phyloP scores from a whole-genome alignment of 495 filamentous ascomycete species.

The Beverwykella pulmonaria region DNA sequence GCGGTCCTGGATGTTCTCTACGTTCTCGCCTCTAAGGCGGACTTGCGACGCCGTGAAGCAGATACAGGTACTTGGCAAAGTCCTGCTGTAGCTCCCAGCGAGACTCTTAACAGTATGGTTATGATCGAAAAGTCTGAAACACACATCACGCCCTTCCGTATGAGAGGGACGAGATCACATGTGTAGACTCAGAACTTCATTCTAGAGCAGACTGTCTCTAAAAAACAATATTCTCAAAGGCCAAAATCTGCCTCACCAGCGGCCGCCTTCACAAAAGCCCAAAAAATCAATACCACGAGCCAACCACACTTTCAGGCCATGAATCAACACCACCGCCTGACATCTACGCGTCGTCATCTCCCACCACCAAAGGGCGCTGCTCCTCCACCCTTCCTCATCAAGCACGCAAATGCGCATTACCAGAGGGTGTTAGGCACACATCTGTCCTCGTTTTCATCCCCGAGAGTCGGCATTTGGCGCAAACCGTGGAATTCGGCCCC shows the following conservation, averaged over 20 bases:
- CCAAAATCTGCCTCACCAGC: background rate
- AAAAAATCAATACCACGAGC: background rate
- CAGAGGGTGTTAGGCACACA: background rate
- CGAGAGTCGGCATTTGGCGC: background rate
- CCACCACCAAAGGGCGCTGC: background rate
- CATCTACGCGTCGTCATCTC: background rate
- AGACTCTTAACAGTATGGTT: too few species aligned
- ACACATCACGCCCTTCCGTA: background rate
- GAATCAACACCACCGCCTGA: background rate
- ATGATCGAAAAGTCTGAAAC: too few species aligned
- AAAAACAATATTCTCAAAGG: background rate
- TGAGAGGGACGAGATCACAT: background rate
- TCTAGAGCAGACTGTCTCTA: background rate
- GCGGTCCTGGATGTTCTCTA: too few species aligned
- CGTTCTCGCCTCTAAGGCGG: too few species aligned
- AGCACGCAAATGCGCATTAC: background rate
- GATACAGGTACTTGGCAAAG: too few species aligned
- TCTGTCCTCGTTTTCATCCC: background rate
- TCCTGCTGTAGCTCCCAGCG: too few species aligned
- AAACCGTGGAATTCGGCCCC: conserved; percentile 5
- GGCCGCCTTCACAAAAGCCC: background rate
- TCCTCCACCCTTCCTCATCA: too few species aligned
- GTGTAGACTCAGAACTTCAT: background rate
- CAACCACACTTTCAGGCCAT: background rate
- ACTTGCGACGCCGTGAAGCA: too few species aligned